A percentile compares a stretch with the other conserved stretches of the same genome.
These are phyloP conservation scores for Penicillium diatomitis DNA, from an alignment of 495 filamentous ascomycete genomes.

Conservation along the genomic window DNA sequence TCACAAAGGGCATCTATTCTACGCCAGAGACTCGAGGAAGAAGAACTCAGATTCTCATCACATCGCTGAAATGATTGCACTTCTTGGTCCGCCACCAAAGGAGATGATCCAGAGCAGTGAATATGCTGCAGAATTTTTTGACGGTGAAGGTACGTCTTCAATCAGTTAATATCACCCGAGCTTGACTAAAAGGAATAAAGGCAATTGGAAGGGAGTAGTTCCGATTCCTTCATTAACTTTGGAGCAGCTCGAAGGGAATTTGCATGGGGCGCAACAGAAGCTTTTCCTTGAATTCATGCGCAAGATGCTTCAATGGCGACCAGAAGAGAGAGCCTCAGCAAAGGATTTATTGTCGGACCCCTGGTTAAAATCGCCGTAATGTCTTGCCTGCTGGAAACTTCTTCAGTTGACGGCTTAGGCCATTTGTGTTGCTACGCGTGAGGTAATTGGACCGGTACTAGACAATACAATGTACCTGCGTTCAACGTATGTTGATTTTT, in stretches of 20 bases:
- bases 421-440: background rate
- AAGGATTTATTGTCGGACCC: conserved; percentile 25
- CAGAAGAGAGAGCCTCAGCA: conserved; percentile 29
- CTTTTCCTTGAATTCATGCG: conserved; percentile 32
- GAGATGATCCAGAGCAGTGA: conserved; percentile 23
- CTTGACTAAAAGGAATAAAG: background rate
- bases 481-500: too few species aligned
- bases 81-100: conserved; percentile 31
- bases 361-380: conserved; percentile 12
- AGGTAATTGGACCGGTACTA: background rate
- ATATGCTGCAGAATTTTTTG: conserved; percentile 17
- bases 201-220: conserved; percentile 7
- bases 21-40: conserved; percentile 22
- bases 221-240: conserved; percentile 9
- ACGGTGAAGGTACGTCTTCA: conserved; percentile 3
- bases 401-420: too few species aligned
- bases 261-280: conserved; percentile 19
- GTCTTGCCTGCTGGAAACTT: background rate
- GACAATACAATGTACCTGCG: too few species aligned
- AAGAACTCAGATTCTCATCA: conserved; percentile 28
- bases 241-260: conserved; percentile 13
- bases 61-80: conserved; percentile 30
- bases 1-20: conserved; percentile 32
- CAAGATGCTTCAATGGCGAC: conserved; percentile 36
- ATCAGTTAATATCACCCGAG: background rate